Evolutionary conservation across 2,329 filamentous ascomycete species (phyloP), one percentile per base, ranked within the genome.

Genomic region (Bimuria novae-zelandiae): DNA sequence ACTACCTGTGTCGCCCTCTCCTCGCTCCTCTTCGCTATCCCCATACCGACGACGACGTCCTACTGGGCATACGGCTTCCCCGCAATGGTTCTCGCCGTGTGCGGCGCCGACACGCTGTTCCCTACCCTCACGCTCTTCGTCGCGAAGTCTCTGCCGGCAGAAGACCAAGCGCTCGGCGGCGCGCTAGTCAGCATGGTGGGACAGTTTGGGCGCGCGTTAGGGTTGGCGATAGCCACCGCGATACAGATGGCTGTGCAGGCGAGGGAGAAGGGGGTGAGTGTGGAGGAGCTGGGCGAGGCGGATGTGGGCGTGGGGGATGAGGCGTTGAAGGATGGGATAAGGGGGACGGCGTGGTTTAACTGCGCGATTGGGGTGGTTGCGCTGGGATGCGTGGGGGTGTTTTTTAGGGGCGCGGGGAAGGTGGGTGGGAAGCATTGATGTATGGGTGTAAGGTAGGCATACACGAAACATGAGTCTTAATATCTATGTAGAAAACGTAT

Each of bases 11-110:
- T 87, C 21, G 78, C 79, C 17, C 66, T 84, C 19, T 76, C 84
- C 1, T 82, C 78, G 25, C 68, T 89, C 8, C 78, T 90, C 22
- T 87, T 88, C 62, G 83, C 86, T 0, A 76, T 84, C 0, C 85
- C 86, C 0, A 87, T 89, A 36, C 79, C 84, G 0, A 76, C 80
- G 0, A 69, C 75, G 2, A 87, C 84, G 0, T 83, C 78, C 0
- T 90, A 89, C 72, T 89, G 86, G 67, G 87, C 87, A 2, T 88
- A 82, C 59, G 85, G 83, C 0, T 77, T 90, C 17, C 82, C 82
- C 2, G 85, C 86, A 7, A 89, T 89, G 83, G 70, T 85, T 0
- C 73, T 90, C 3, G 80, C 81, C 6, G 85, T 88, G 7, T 76
- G 87, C 30, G 87, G 87, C 27, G 84, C 85, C 3, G 87, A 90